phyloP scores from a whole-genome alignment of 2,329 filamentous ascomycete species.

The Fusarium tuaranense region DNA sequence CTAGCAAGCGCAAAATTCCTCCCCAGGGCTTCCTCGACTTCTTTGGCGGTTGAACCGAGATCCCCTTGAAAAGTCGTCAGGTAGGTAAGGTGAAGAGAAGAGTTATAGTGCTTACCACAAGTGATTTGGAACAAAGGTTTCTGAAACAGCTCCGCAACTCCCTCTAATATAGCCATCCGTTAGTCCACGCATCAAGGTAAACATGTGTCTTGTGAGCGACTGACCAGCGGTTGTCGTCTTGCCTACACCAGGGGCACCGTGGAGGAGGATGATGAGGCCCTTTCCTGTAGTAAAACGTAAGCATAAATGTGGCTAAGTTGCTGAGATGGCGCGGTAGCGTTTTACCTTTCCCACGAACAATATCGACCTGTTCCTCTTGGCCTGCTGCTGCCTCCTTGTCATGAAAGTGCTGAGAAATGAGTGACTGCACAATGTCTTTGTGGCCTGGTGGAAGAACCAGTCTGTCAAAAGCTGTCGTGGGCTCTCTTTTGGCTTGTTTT shows the following conservation, averaged over 20 bases:
- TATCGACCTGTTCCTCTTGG: background rate
- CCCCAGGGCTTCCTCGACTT: slow-evolving; percentile 5
- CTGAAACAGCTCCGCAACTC: slow-evolving; percentile 15
- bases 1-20: slow-evolving; percentile 13
- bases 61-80: background rate
- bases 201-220: too few relatives aligned
- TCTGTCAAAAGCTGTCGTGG: too few relatives aligned
- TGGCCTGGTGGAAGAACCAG: background rate
- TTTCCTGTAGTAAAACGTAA: background rate
- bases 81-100: background rate
- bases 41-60: background rate
- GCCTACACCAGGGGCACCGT: slow-evolving; percentile 15
- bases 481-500: too few relatives aligned
- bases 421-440: background rate
- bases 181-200: background rate
- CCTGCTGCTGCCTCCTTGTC: background rate
- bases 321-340: too few relatives aligned
- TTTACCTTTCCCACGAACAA: background rate
- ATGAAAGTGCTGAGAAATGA: background rate
- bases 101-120: slow-evolving; percentile 6
- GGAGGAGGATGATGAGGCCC: slow-evolving; percentile 10
- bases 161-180: slow-evolving; percentile 4
- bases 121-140: slow-evolving; percentile 17
- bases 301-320: too few relatives aligned
- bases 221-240: slow-evolving; percentile 18